Evolutionary conservation across 2,329 filamentous ascomycete species (phyloP), one percentile per base, ranked within the genome.

Genomic region (Hypoxylon sp.): DNA sequence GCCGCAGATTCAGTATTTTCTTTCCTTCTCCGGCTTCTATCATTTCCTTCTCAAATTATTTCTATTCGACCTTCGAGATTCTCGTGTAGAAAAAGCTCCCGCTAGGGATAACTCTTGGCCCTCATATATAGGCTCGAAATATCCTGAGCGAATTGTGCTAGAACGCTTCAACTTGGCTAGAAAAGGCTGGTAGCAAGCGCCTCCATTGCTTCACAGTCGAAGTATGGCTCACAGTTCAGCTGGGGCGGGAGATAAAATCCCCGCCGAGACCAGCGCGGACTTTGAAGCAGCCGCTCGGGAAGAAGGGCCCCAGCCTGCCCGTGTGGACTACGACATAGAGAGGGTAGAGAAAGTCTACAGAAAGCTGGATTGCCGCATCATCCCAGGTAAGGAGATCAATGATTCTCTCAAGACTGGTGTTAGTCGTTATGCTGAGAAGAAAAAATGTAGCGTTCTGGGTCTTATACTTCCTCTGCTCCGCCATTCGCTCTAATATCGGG

Each of bases 381-480:
- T 89, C 68, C 86, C 86, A 69, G 82, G 84, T 85, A 74, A 67
- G 77, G 70, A 18, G 4, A 16, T 24, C 36, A 24, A 42, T 24
- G 11, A 18, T 6, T 4, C 12, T 49, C 5, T 4, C 20, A 16
- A 16, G 12, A 38, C 11, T 38, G 36, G 36, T 18, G 16, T 22
- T n/a, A 8, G 20, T 38, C 4, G 40, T 49, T 30, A n/a, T 58
- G 30, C 54, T 69, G 22, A 68, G 7, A 42, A 28, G 6, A 16
- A 45, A 55, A 45, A 55, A 7, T 24, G 20, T 66, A 85, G 92
- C 93, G 28, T 95, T 97, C 78, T 97, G 93, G 93, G 78, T 90
- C 14, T 85, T 97, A 14, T 97, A 97, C 81, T 97, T 97, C 76
- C 86, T 97, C 69, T 96, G 93, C 83, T 96, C 93, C 0, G 93